Evolutionary conservation across 148 eudicot genomes (phyloP).

Genomic region (Chenopodium suecicum): DNA sequence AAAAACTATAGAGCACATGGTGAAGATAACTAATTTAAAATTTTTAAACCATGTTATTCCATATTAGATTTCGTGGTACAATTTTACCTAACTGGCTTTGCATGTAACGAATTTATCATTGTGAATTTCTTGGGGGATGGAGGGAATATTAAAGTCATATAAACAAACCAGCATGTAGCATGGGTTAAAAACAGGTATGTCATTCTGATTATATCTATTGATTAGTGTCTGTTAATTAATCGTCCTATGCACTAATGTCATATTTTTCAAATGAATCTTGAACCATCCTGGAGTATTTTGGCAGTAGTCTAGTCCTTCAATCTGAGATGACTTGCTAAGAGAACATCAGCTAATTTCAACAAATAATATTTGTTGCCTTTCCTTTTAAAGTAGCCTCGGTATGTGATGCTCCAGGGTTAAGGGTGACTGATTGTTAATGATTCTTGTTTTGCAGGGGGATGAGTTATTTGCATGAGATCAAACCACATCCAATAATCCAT

Average conservation of each 20-base stretch:
- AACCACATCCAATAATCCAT: constrained; percentile 83
- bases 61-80: too few relatives aligned
- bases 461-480: constrained; percentile 94
- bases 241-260: too few relatives aligned
- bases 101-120: background rate
- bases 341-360: background rate
- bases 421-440: constrained; percentile 14
- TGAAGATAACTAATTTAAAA: too few relatives aligned
- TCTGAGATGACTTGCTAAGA: background rate
- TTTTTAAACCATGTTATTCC: background rate
- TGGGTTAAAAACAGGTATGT: background rate
- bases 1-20: background rate
- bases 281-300: too few relatives aligned
- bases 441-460: constrained; percentile 67
- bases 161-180: background rate
- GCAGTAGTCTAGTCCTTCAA: too few relatives aligned
- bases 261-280: too few relatives aligned
- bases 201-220: too few relatives aligned
- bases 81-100: background rate
- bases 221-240: background rate
- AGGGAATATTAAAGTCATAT: background rate
- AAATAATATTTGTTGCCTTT: background rate
- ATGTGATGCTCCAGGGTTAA: background rate
- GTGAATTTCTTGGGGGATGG: background rate
- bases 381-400: background rate